Conservation (phyloP, 345 rosid genomes). For the Euclidium syriacum region DNA sequence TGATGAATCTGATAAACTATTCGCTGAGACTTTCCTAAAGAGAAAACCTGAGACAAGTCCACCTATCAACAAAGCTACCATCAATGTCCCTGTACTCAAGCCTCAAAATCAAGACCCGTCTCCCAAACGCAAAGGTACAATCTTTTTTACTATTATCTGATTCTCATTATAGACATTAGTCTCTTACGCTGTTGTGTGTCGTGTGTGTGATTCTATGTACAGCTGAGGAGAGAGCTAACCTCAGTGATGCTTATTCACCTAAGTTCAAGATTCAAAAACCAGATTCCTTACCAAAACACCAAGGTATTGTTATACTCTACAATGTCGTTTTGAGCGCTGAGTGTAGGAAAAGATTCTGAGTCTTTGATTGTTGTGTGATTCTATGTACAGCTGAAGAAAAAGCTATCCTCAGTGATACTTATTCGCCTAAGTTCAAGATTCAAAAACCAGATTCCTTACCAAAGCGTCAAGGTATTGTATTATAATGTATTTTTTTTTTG, state of each 20-base stretch:
- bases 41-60: constrained; percentile 3
- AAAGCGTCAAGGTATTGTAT: constrained; percentile 12
- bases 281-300: neutral
- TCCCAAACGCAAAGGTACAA: constrained; percentile 30
- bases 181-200: neutral
- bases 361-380: neutral
- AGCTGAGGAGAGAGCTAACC: constrained; percentile 11
- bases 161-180: neutral
- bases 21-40: constrained; percentile 1
- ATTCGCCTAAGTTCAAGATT: constrained; percentile 7
- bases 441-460: neutral
- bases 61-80: constrained; percentile 6
- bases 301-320: constrained; percentile 14
- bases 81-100: neutral
- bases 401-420: neutral
- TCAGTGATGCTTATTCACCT: neutral
- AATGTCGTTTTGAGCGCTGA: neutral
- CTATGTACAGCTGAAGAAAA: constrained; percentile 16
- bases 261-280: constrained; percentile 9
- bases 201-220: constrained; percentile 7
- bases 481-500: neutral
- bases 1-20: constrained; percentile 21
- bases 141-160: neutral
- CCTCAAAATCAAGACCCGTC: constrained; percentile 6
- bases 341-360: neutral